These are phyloP conservation scores for Boletus coccyginus DNA, from an alignment of 768 basidiomycete species.

Conservation along the genomic window DNA sequence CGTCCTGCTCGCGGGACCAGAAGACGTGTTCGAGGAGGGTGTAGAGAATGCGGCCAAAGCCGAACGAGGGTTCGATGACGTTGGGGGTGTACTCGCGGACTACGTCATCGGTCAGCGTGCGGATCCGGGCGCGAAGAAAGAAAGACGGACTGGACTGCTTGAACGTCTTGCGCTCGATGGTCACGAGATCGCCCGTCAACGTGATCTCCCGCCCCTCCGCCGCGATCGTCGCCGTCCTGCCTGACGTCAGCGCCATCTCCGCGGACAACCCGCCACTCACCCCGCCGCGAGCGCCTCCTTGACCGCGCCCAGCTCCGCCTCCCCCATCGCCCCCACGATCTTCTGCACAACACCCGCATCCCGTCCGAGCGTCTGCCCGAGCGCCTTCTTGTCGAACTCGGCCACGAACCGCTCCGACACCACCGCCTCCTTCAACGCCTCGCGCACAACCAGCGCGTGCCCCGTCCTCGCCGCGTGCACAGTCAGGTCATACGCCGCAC, in stretches of 20 bases:
- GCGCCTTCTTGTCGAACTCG: conserved; percentile 81
- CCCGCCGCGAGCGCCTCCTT: conserved; percentile 73
- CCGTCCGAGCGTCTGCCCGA: conserved; percentile 88
- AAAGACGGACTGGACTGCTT: conserved; percentile 74
- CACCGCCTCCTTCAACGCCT: conserved; percentile 82
- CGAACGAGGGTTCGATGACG: conserved; percentile 98
- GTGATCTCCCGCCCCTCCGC: conserved; percentile 66
- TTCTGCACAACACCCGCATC: conserved; percentile 70
- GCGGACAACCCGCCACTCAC: conserved; percentile 39
- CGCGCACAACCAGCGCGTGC: conserved; percentile 78
- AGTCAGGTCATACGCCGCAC: conserved; percentile 92
- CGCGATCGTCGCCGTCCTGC: conserved; percentile 54
- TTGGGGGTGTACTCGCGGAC: conserved; percentile 96
- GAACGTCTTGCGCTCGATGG: conserved; percentile 78
- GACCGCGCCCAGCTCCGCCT: conserved; percentile 59
- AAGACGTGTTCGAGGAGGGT: conserved; percentile 92
- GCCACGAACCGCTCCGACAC: conserved; percentile 76
- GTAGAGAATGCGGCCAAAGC: conserved; percentile 94
- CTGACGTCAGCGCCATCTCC: conserved; percentile 6
- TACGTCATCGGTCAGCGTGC: conserved; percentile 35
- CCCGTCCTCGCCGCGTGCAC: conserved; percentile 88
- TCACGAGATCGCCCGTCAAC: conserved; percentile 70
- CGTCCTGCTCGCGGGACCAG: conserved; percentile 92
- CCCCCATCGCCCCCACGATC: conserved; percentile 61
- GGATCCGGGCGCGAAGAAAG: conserved; percentile 5